These are phyloP conservation scores for Stephania yunnanensis DNA, from an alignment of 164 flowering plant species.

Conservation along the genomic window DNA sequence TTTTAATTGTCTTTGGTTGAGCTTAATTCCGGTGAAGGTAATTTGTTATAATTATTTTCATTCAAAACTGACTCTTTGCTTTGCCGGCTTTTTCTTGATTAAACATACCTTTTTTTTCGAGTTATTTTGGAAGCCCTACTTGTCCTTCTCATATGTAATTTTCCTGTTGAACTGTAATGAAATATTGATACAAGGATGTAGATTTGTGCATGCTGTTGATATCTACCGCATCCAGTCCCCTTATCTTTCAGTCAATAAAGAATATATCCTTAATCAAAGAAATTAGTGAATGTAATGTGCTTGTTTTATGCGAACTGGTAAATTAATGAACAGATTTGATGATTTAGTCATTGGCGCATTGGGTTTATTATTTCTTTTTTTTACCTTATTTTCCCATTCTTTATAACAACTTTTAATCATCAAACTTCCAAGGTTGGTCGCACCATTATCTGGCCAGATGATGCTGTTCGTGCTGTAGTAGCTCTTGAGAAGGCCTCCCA, in stretches of 20 bases:
- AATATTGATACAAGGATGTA: neutral
- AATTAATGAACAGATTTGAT: neutral
- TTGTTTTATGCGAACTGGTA: neutral
- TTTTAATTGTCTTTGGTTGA: neutral
- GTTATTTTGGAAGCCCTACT: neutral
- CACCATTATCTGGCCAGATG: conserved; percentile 68
- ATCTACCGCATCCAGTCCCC: neutral
- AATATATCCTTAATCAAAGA: neutral
- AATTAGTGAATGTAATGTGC: neutral
- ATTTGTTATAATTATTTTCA: neutral
- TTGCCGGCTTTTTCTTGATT: neutral
- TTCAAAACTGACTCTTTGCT: neutral
- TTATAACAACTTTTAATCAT: neutral
- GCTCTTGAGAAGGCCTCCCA: conserved; percentile 79
- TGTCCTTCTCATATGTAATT: neutral
- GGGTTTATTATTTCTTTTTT: neutral
- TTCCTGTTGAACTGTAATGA: neutral
- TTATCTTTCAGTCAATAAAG: neutral
- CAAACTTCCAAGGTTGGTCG: conserved; percentile 29
- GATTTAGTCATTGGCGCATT: neutral
- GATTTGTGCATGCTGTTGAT: neutral
- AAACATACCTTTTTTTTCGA: neutral
- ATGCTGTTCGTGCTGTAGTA: conserved; percentile 61
- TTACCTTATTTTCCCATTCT: no score
- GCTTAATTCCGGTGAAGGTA: neutral